These are phyloP conservation scores for Angomonas desouzai DNA, from an alignment of 208 protist species.

Conservation along the genomic window DNA sequence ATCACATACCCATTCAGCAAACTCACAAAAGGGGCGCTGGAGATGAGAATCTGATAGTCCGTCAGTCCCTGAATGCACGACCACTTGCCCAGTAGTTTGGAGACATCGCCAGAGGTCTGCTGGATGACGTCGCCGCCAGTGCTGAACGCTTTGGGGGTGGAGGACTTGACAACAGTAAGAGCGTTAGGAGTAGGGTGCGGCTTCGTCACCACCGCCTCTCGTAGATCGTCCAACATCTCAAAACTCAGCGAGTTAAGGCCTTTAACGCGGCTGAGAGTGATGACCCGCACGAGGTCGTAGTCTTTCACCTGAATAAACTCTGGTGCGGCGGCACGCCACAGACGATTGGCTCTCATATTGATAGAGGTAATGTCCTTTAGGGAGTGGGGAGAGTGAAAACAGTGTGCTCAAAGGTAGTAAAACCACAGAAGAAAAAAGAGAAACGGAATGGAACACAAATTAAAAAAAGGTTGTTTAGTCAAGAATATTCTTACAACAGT, in stretches of 20 bases:
- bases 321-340: background rate
- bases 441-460: conserved; percentile 11
- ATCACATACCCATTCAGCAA: conserved; percentile 66
- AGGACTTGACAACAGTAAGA: conserved; percentile 17
- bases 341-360: background rate
- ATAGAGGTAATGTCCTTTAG: background rate
- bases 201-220: conserved; percentile 13
- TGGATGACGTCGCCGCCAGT: conserved; percentile 49
- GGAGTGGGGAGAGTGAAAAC: background rate
- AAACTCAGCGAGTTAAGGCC: conserved; percentile 34
- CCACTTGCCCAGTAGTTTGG: conserved; percentile 24
- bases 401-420: background rate
- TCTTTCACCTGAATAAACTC: conserved; percentile 18
- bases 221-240: conserved; percentile 26
- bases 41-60: conserved; percentile 46
- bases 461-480: conserved; percentile 5
- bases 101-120: conserved; percentile 14
- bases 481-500: background rate
- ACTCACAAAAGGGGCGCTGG: conserved; percentile 27
- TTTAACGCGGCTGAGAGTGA: conserved; percentile 30
- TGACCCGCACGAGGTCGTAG: conserved; percentile 27
- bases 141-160: conserved; percentile 29
- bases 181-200: conserved; percentile 15
- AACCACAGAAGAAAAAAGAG: conserved; percentile 1
- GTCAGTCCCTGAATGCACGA: conserved; percentile 54